Evolutionary conservation across 805 yeast genomes (phyloP).

Genomic region (Candida easanensis): DNA sequence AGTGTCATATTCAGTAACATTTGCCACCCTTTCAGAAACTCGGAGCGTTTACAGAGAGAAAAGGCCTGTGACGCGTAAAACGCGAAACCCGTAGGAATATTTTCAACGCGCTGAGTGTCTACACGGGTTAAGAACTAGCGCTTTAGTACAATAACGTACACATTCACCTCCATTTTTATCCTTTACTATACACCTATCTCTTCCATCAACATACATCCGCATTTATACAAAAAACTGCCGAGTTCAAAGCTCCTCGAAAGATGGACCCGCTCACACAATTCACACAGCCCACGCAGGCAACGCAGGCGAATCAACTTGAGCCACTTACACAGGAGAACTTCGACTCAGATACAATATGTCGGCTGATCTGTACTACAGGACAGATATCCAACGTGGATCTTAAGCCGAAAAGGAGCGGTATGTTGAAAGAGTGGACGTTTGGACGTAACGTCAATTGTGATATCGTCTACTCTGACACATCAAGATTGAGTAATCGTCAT

Average conservation of each 20-base stretch:
- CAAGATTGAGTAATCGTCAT: slow-evolving; percentile 74
- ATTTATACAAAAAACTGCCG: too few relatives aligned
- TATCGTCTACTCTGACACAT: slow-evolving; percentile 53
- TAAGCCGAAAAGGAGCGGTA: slow-evolving; percentile 31
- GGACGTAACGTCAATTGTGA: slow-evolving; percentile 75
- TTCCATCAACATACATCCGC: neutral
- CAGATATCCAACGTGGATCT: slow-evolving; percentile 49
- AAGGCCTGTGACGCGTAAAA: neutral
- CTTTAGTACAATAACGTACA: neutral
- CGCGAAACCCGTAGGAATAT: neutral
- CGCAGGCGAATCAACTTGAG: slow-evolving; percentile 25
- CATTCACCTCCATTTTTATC: neutral
- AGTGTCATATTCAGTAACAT: too few relatives aligned
- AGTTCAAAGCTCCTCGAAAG: neutral
- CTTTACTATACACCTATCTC: neutral
- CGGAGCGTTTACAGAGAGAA: too few relatives aligned
- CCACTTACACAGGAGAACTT: slow-evolving; percentile 37
- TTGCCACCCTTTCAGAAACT: too few relatives aligned
- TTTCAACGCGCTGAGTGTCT: neutral
- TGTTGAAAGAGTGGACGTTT: slow-evolving; percentile 54
- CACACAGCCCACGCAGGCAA: slow-evolving; percentile 39
- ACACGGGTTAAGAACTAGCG: too few relatives aligned
- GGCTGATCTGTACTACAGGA: slow-evolving; percentile 60
- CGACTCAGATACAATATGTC: slow-evolving; percentile 45
- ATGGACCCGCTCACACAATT: slow-evolving; percentile 39